A percentile compares a stretch with the other conserved stretches of the same genome.
Evolutionary conservation across 371 early-diverging fungal species (phyloP).

Genomic region (Apophysomyces sp.): DNA sequence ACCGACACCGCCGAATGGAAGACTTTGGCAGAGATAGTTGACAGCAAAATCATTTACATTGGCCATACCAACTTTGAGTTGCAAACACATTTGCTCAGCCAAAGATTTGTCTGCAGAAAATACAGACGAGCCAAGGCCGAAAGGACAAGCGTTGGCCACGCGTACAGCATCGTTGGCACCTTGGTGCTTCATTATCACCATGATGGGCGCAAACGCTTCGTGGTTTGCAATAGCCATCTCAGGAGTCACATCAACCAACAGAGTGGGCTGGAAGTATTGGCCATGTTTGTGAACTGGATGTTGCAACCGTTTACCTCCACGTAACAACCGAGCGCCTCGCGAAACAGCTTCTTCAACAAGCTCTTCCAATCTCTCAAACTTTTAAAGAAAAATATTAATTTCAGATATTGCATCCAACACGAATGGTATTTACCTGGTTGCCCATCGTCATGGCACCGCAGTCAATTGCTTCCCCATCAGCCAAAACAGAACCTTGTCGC

Average conservation of each 20-base stretch:
- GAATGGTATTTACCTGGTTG: conserved; percentile 37
- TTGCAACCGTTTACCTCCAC: conserved; percentile 65
- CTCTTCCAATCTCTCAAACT: conserved; percentile 42
- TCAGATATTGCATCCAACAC: not conserved
- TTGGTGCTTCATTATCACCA: conserved; percentile 75
- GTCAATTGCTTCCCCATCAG: conserved; percentile 69
- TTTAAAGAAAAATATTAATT: too few species aligned
- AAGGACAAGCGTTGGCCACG: conserved; percentile 73
- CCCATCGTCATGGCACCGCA: conserved; percentile 79
- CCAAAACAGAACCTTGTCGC: conserved; percentile 70
- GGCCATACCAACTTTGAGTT: conserved; percentile 77
- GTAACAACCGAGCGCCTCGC: conserved; percentile 73
- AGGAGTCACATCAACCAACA: conserved; percentile 74
- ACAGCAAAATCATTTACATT: conserved; percentile 88
- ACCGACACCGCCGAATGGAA: conserved; percentile 87
- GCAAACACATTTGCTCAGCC: conserved; percentile 63
- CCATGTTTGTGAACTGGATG: conserved; percentile 73
- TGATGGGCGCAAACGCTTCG: conserved; percentile 85
- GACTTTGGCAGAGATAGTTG: conserved; percentile 80
- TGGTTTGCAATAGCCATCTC: conserved; percentile 75
- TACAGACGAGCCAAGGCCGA: conserved; percentile 80
- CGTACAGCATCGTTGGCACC: conserved; percentile 73
- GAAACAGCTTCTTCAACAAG: conserved; percentile 69
- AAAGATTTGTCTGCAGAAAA: conserved; percentile 69
- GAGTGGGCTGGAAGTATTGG: conserved; percentile 80